Base-by-base conservation (phyloP, 352 stramenopile genomes). In the Blastocystis sp. region DNA sequence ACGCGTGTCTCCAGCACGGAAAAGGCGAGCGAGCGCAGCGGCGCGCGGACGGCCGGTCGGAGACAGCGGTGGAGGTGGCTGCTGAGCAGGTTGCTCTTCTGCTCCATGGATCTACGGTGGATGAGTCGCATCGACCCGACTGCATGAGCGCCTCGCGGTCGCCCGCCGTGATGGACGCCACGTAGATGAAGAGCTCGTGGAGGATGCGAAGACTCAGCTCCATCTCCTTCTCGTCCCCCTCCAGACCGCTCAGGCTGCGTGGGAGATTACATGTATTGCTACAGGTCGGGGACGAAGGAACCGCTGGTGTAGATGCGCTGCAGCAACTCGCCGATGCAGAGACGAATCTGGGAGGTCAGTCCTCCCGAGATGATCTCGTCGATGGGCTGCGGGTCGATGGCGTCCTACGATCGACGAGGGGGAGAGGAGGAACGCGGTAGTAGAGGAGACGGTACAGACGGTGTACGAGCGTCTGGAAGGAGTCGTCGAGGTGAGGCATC, bases 321-420 rank as follows among this genome's bases (percentile, higher is more conserved):
- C 3, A 44, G 32, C 7, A 42, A 36, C 6, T 67, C 57, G 21
- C 24, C 32, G 16, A 44, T 21, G 38, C 57, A 42, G 16, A 67
- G 32, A 18, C 51, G 51, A 46, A 72, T 72, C 16, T 49, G 61
- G 21, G 61, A n/a, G 18, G 29, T 51, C n/a, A 72, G 21, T 1
- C 29, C 34, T 14, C 29, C 29, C 6, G 64, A 44, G 29, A 76
- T 76, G 64, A 76, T 76, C 8, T 76, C 64, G 16, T 76, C 42
- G 48, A 76, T 76, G 4, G 64, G 64, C 34, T 76, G 64, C n/a
- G 64, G 64, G 34, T 76, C 64, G 29, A 76, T 38, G 34, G 64
- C 64, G 48, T 76, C 64, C 51, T 59, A 59, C 3, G 7, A 3
- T 16, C n/a, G 32, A 32, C 32, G 32, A 11, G n/a, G 2, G 11